Base-by-base conservation (phyloP, 371 early-diverging fungal genomes). In the Mucor racemosus region DNA sequence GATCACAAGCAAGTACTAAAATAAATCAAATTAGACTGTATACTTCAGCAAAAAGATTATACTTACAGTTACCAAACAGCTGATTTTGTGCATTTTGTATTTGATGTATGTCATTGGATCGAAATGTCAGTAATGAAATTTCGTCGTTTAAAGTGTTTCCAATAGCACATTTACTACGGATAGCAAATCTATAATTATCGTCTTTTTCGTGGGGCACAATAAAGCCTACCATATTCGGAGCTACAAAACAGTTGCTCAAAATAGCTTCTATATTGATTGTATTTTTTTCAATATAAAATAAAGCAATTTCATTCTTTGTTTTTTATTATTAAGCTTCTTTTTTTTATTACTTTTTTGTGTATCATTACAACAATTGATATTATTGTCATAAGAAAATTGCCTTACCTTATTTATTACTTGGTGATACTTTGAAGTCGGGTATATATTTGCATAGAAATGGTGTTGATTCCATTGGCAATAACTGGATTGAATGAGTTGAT, bases 21-120 rank as follows among this genome's bases (percentile, higher is more conserved):
- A 17, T 19, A 19, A 60, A 15, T 7, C 26, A 26, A 26, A 3
- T 26, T 26, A 26, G 26, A 26, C 26, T 26, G 26, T 3, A 26
- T 26, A 42, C 17, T 13, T 8, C 13, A 21, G 7, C 5, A 35
- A 14, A 17, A 38, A 17, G 15, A 10, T 35, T 60, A 2, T 34
- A 61, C 70, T 61, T 55, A 69, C 70, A 58, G 21, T 69, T 69
- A n/a, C 70, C 70, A 61, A 69, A 61, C 11, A 69, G 36, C 38
- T 61, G 66, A 9, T 61, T 61, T 41, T 58, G 70, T 5, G 70
- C 70, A 31, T 36, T 40, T 41, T 69, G 64, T 13, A 68, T 42
- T 46, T 64, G 59, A 11, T 50, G 38, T 15, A 8, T 21, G 3
- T 62, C 62, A 35, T 53, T 61, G 39, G 65, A 42, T 4, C 60